phyloP scores from a whole-genome alignment of 2,329 filamentous ascomycete genomes.

The Diplodia mutila region DNA sequence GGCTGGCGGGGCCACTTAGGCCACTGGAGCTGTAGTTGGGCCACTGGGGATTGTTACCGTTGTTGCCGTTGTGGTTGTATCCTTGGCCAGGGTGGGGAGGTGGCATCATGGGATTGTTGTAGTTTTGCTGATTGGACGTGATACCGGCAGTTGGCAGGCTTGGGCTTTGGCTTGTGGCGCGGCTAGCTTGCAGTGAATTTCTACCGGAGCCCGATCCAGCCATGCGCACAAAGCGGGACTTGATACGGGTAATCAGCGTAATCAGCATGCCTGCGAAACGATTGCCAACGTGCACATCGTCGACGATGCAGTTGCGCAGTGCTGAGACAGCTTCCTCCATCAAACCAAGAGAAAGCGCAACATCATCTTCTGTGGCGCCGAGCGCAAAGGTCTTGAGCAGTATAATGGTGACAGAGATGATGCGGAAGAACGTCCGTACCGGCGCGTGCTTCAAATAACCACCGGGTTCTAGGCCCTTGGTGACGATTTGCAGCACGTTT shows the following conservation, averaged over 20 bases:
- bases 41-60: slow-evolving; percentile 10
- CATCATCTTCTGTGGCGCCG: slow-evolving; percentile 76
- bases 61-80: slow-evolving; percentile 4
- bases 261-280: slow-evolving; percentile 83
- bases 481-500: slow-evolving; percentile 75
- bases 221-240: slow-evolving; percentile 69
- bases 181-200: slow-evolving; percentile 38
- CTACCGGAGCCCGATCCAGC: slow-evolving; percentile 53
- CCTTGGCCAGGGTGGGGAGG: slow-evolving; percentile 19
- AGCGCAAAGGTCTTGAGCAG: slow-evolving; percentile 82
- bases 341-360: slow-evolving; percentile 72
- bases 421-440: slow-evolving; percentile 83
- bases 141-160: slow-evolving; percentile 27
- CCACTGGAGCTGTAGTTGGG: slow-evolving; percentile 54
- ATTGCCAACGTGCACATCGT: slow-evolving; percentile 84
- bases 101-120: slow-evolving; percentile 18
- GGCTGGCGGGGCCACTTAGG: slow-evolving; percentile 55
- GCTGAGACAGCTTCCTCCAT: slow-evolving; percentile 77
- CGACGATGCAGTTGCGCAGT: slow-evolving; percentile 76
- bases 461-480: slow-evolving; percentile 73
- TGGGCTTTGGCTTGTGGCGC: slow-evolving; percentile 17
- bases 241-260: slow-evolving; percentile 72
- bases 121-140: slow-evolving; percentile 27
- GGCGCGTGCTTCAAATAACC: slow-evolving; percentile 82
- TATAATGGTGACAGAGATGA: slow-evolving; percentile 84